These are phyloP conservation scores for Batrachochytrium dendrobatidis DNA, from an alignment of 371 early-diverging fungal genomes.

Conservation along the genomic window DNA sequence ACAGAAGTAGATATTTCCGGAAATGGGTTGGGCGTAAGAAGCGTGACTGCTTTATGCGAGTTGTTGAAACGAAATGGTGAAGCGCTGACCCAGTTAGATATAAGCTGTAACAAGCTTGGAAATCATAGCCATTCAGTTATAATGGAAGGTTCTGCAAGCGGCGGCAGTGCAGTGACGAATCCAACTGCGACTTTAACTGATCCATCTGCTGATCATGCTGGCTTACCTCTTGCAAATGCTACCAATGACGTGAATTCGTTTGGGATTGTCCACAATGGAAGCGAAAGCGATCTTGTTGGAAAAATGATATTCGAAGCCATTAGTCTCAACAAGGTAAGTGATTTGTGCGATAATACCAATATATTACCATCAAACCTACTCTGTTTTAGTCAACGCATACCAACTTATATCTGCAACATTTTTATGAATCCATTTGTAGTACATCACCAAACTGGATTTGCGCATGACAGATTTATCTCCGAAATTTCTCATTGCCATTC, in stretches of 20 bases:
- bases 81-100: slow-evolving; percentile 19
- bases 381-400: too few species aligned
- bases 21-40: slow-evolving; percentile 26
- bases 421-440: slow-evolving; percentile 21
- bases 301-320: slow-evolving; percentile 42
- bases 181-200: neutral
- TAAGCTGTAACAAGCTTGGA: slow-evolving; percentile 39
- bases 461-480: slow-evolving; percentile 33
- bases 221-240: neutral
- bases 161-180: slow-evolving; percentile 8
- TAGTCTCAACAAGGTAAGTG: slow-evolving; percentile 37
- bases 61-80: slow-evolving; percentile 25
- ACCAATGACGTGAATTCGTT: neutral
- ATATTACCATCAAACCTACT: neutral
- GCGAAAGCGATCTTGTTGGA: slow-evolving; percentile 31
- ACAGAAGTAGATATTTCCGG: slow-evolving; percentile 24
- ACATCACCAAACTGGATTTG: slow-evolving; percentile 38
- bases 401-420: too few species aligned
- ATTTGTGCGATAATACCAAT: neutral
- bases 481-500: slow-evolving; percentile 36
- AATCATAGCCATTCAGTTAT: slow-evolving; percentile 4
- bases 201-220: neutral
- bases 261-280: slow-evolving; percentile 6
- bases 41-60: slow-evolving; percentile 22
- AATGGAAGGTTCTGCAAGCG: neutral